Conservation (phyloP, 805 yeast genomes). For the Myxozyma kluyveri region DNA sequence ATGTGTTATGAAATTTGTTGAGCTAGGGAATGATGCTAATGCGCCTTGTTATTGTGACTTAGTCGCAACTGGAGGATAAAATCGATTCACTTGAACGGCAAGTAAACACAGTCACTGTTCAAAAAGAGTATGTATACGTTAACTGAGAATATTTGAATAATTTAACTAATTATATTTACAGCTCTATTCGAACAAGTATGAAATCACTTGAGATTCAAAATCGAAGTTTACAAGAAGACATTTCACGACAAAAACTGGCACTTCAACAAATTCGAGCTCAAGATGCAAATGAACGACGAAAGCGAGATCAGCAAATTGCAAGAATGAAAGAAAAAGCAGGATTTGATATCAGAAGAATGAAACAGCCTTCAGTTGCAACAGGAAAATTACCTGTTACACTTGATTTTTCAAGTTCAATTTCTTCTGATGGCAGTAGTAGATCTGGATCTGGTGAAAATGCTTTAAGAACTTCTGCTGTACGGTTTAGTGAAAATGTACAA, state of each 20-base stretch:
- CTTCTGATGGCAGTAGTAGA: not conserved
- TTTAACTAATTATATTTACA: not conserved
- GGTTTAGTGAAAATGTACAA: conserved; percentile 14
- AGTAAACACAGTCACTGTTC: conserved; percentile 7
- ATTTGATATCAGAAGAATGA: conserved; percentile 24
- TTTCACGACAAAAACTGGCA: conserved; percentile 15
- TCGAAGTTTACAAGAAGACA: conserved; percentile 17
- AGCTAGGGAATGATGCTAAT: too few species aligned
- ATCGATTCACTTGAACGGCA: conserved; percentile 25
- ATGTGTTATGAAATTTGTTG: not conserved
- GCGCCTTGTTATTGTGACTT: not conserved
- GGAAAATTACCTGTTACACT: conserved; percentile 15
- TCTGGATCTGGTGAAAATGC: not conserved
- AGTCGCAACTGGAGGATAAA: conserved; percentile 20
- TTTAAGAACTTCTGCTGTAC: not conserved
- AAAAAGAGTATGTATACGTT: conserved; percentile 17
- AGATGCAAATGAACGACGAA: conserved; percentile 26
- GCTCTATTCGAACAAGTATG: conserved; percentile 8
- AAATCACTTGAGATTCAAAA: conserved; percentile 21
- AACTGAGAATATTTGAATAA: not conserved
- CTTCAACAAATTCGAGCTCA: conserved; percentile 23
- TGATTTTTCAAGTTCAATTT: conserved; percentile 4
- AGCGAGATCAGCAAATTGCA: conserved; percentile 25
- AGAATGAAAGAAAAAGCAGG: conserved; percentile 30
- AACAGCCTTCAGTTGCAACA: conserved; percentile 10